A percentile compares a stretch with the other conserved stretches of the same genome.
phyloP scores from a whole-genome alignment of 2,329 filamentous ascomycete genomes.

The Clonostachys rosea region DNA sequence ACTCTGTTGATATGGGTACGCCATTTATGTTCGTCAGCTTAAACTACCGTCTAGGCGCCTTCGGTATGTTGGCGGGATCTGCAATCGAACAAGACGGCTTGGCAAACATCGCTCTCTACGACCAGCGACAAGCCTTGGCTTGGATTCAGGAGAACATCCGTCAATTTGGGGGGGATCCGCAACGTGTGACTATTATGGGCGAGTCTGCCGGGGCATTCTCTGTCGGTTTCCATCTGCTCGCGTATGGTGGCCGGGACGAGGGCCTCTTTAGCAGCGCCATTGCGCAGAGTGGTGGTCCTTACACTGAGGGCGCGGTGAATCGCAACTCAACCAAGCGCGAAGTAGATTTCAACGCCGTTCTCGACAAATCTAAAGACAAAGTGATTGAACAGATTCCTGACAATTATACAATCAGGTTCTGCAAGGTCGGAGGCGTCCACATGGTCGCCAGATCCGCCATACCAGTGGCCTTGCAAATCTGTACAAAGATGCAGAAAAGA shows the following conservation, averaged over 20 bases:
- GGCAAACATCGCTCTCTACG: constrained; percentile 43
- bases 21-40: constrained; percentile 49
- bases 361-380: not conserved
- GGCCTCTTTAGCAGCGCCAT: constrained; percentile 48
- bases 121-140: constrained; percentile 40
- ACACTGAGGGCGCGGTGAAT: not conserved
- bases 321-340: too few species aligned
- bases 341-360: too few species aligned
- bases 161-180: constrained; percentile 15
- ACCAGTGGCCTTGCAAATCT: not conserved
- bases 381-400: too few species aligned
- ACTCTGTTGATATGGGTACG: constrained; percentile 43
- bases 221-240: constrained; percentile 42
- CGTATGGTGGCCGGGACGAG: constrained; percentile 51
- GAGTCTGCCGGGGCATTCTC: constrained; percentile 35
- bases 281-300: constrained; percentile 40
- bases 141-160: constrained; percentile 50
- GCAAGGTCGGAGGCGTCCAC: not conserved
- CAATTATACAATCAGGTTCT: too few species aligned
- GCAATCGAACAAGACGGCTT: constrained; percentile 33
- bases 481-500: not conserved
- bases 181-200: constrained; percentile 42
- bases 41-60: constrained; percentile 48
- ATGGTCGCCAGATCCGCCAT: not conserved
- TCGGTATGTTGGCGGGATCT: constrained; percentile 45